phyloP scores from a whole-genome alignment of 164 flowering plant genomes.

The Umbellularia californica region DNA sequence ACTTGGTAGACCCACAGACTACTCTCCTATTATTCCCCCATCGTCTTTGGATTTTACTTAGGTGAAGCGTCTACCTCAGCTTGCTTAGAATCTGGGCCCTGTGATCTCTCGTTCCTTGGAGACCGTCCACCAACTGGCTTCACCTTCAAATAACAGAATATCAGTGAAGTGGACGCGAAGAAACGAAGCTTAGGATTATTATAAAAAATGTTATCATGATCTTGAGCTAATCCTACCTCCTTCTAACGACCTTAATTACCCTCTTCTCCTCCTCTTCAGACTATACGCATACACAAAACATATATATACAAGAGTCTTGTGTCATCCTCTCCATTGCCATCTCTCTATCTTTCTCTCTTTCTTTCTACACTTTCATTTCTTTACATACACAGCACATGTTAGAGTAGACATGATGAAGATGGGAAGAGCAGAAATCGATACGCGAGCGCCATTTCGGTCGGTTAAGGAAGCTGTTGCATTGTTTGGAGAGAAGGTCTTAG shows the following conservation, averaged over 20 bases:
- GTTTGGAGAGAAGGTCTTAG: conserved; percentile 76
- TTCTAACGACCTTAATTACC: neutral
- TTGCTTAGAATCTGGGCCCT: conserved; percentile 8
- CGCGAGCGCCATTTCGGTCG: conserved; percentile 60
- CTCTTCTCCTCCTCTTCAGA: neutral
- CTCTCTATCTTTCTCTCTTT: conserved; percentile 2
- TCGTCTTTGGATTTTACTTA: neutral
- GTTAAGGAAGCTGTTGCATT: conserved; percentile 73
- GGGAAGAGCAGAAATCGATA: conserved; percentile 65
- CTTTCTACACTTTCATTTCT: neutral
- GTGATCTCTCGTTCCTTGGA: neutral
- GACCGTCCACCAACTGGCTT: conserved; percentile 25
- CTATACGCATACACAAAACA: too few relatives aligned
- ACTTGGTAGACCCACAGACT: neutral
- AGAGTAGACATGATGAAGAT: conserved; percentile 18
- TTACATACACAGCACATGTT: neutral
- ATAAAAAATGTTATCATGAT: conserved; percentile 10
- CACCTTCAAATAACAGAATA: conserved; percentile 36
- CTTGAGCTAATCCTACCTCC: neutral
- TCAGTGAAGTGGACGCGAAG: conserved; percentile 94
- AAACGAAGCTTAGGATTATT: conserved; percentile 45
- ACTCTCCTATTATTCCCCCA: neutral
- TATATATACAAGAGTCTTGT: neutral
- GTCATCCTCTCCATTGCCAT: conserved; percentile 6
- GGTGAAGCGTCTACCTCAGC: conserved; percentile 32